phyloP scores from a whole-genome alignment of 305 asterid species.

The Solanum hybrid region DNA sequence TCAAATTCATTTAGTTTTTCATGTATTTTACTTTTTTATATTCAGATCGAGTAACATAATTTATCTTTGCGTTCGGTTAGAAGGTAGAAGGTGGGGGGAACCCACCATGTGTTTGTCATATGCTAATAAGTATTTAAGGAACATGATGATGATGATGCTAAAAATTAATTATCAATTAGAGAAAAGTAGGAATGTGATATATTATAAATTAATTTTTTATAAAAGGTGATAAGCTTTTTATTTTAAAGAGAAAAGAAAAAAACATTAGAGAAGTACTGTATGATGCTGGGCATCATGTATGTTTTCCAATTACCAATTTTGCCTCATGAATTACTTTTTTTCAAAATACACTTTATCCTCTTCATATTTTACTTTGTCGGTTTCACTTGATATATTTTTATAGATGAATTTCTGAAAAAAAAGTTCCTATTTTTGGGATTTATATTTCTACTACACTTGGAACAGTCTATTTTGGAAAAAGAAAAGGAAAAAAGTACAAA shows the following conservation, averaged over 20 bases:
- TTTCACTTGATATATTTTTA: background rate
- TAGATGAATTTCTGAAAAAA: background rate
- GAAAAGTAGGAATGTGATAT: background rate
- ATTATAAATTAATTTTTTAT: background rate
- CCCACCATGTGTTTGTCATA: background rate
- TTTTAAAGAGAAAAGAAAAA: no score
- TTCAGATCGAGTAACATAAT: background rate
- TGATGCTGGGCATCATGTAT: background rate
- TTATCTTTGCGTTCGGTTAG: background rate
- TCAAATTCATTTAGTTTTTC: no score
- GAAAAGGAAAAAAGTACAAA: background rate
- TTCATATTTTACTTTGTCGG: no score
- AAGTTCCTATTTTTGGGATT: background rate
- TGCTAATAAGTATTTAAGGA: background rate
- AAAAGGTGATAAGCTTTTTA: background rate
- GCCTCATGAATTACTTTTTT: background rate
- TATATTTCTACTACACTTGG: background rate
- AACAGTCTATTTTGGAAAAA: background rate
- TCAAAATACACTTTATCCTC: background rate
- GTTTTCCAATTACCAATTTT: background rate
- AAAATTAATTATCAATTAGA: background rate
- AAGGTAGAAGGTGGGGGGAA: background rate
- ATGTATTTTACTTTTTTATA: no score
- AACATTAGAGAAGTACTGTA: background rate
- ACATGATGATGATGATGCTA: background rate